Evolutionary conservation across 179 eudicot species (phyloP), one percentile per base, ranked within the genome.

Genomic region (Nepenthes alata): DNA sequence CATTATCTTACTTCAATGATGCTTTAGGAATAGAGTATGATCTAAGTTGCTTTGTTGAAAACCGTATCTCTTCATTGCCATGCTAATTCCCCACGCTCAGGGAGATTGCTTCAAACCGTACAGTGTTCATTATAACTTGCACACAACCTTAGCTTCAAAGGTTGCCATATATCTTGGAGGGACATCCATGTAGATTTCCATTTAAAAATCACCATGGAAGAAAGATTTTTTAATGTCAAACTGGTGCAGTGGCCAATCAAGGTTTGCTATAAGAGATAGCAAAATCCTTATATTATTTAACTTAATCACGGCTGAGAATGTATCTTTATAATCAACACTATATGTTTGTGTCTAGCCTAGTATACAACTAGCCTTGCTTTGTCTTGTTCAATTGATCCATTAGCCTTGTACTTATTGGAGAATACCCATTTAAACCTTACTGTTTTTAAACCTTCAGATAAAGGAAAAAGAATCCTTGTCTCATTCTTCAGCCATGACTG

Each of bases 351-450:
- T 62, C 25, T 49, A 62, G 7, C 57, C 41, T 13, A 0, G 25
- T 62, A 48, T 6, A 56, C 56, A 0, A 48, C 55, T 25, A 48
- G 16, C 50, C 65, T 49, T 41, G 56, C 41, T 11, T 49, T 36
- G 9, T 3, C 2, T 7, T 13, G 7, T 13, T 49, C 52, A 8
- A 49, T 49, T 2, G 50, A 48, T 51, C 65, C 57, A 49, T 62
- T 56, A 4, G 45, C 57, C 34, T 62, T 62, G 41, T 62, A 45
- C 50, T 62, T 62, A 5, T 48, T 62, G 39, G 57, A 62, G 56
- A 62, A 62, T 35, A 62, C 57, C 57, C 65, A 62, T 36, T 34
- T 49, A 52, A 57, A 62, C 34, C 65, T 39, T 1, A 62, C 55
- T 1, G 65, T 62, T 36, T 62, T 62, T 11, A 9, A 9, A 15